A percentile compares a stretch with the other conserved stretches of the same genome.
phyloP scores from a whole-genome alignment of 2,329 filamentous ascomycete species.

The Microdochium paspali region DNA sequence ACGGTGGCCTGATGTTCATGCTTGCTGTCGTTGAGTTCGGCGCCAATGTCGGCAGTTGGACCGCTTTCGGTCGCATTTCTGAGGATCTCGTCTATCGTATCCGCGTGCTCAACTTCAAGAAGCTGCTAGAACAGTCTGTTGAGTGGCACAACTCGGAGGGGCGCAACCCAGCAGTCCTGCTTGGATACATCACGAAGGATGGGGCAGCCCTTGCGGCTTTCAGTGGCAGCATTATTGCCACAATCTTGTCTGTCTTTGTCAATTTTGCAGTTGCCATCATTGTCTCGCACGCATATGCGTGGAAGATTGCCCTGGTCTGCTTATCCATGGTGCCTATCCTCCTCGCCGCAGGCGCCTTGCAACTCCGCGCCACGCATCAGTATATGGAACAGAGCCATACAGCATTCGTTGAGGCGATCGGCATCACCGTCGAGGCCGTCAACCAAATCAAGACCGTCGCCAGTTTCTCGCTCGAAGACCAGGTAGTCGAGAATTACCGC shows the following conservation, averaged over 20 bases:
- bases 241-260: slow-evolving; percentile 40
- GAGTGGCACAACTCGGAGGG: slow-evolving; percentile 48
- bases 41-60: slow-evolving; percentile 47
- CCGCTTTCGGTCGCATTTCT: slow-evolving; percentile 43
- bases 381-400: slow-evolving; percentile 39
- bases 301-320: slow-evolving; percentile 46
- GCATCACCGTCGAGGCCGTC: slow-evolving; percentile 41
- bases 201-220: slow-evolving; percentile 42
- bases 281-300: slow-evolving; percentile 45
- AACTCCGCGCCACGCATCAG: slow-evolving; percentile 37
- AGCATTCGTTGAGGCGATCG: slow-evolving; percentile 39
- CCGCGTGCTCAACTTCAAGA: slow-evolving; percentile 44
- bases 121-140: slow-evolving; percentile 46
- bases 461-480: slow-evolving; percentile 22
- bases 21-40: slow-evolving; percentile 50
- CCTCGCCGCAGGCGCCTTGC: slow-evolving; percentile 45
- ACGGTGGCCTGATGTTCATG: slow-evolving; percentile 50
- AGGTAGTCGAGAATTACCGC: slow-evolving; percentile 28
- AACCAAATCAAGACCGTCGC: slow-evolving; percentile 35
- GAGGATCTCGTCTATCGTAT: slow-evolving; percentile 48
- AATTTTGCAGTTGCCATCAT: slow-evolving; percentile 45
- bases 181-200: slow-evolving; percentile 46
- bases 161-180: slow-evolving; percentile 35
- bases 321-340: slow-evolving; percentile 23
- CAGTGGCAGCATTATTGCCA: slow-evolving; percentile 46